These are phyloP conservation scores for Cystobasidium tubakii DNA, from an alignment of 768 basidiomycete genomes.

Conservation along the genomic window DNA sequence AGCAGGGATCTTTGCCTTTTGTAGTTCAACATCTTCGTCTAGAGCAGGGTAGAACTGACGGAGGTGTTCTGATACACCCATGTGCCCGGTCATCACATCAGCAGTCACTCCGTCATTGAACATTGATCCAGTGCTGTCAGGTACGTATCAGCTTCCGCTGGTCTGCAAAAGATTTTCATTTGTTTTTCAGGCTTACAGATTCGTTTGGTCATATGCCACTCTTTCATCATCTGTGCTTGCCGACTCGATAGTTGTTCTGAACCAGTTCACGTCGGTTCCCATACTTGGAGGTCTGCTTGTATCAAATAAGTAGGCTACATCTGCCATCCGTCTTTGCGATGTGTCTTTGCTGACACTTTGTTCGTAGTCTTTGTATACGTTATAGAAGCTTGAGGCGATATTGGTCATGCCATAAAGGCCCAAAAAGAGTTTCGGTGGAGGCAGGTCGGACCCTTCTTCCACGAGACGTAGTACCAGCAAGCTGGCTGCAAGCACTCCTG, in stretches of 20 bases:
- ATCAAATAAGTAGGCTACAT: neutral
- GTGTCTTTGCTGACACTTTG: neutral
- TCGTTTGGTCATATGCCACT: neutral
- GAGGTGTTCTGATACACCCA: neutral
- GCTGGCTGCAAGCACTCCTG: neutral
- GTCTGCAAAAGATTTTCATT: neutral
- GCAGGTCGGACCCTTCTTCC: neutral
- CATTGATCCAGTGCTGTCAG: neutral
- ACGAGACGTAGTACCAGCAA: neutral
- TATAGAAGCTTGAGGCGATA: slow-evolving; percentile 12
- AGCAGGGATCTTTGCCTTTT: neutral
- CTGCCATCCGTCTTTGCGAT: neutral
- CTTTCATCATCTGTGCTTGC: neutral
- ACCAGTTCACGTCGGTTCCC: slow-evolving; percentile 7
- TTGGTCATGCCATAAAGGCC: slow-evolving; percentile 15
- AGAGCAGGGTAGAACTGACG: neutral
- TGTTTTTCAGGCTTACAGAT: neutral
- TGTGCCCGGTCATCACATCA: neutral
- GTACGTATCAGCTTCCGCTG: too few relatives aligned
- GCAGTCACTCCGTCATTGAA: neutral
- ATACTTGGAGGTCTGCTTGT: neutral
- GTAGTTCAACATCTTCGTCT: neutral
- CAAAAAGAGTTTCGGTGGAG: neutral
- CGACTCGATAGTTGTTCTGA: neutral
- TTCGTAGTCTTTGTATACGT: neutral